Percentiles rank a stretch among this genome's conserved stretches.
phyloP scores from a whole-genome alignment of 2,329 filamentous ascomycete genomes.

The Monosporascus sp. region DNA sequence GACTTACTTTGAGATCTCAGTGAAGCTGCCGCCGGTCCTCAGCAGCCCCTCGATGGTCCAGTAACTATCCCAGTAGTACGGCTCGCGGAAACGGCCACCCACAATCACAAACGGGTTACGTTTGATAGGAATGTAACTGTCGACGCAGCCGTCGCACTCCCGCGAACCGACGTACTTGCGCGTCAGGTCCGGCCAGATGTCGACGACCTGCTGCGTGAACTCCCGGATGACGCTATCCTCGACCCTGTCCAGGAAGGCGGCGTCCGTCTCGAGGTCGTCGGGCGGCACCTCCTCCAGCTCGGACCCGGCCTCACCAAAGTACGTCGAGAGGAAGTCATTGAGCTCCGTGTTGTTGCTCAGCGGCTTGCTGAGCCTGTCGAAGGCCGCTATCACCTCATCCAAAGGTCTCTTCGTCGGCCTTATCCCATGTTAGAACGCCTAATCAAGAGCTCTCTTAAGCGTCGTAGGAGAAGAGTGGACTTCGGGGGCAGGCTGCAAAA shows the following conservation, averaged over 20 bases:
- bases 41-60: conserved; percentile 64
- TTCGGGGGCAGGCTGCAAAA: background rate
- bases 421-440: conserved; percentile 6
- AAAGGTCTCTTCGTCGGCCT: conserved; percentile 58
- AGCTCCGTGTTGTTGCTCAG: conserved; percentile 60
- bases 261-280: conserved; percentile 48
- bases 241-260: conserved; percentile 53
- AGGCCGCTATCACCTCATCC: conserved; percentile 57
- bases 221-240: conserved; percentile 54
- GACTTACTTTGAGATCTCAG: conserved; percentile 47
- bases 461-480: too few species aligned
- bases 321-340: conserved; percentile 54
- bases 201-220: conserved; percentile 60
- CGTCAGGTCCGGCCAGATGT: conserved; percentile 66
- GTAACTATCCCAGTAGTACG: conserved; percentile 69
- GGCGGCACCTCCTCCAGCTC: conserved; percentile 53
- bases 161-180: conserved; percentile 49
- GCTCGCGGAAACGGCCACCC: conserved; percentile 65
- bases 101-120: conserved; percentile 62
- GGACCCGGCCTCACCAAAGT: conserved; percentile 60
- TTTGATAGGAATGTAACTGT: conserved; percentile 62
- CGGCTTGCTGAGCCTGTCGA: conserved; percentile 54
- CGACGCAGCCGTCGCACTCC: conserved; percentile 55
- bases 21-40: conserved; percentile 59
- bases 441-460: too few species aligned